Base-by-base conservation (phyloP, 345 rosid genomes). In the Pugionium cornutum region DNA sequence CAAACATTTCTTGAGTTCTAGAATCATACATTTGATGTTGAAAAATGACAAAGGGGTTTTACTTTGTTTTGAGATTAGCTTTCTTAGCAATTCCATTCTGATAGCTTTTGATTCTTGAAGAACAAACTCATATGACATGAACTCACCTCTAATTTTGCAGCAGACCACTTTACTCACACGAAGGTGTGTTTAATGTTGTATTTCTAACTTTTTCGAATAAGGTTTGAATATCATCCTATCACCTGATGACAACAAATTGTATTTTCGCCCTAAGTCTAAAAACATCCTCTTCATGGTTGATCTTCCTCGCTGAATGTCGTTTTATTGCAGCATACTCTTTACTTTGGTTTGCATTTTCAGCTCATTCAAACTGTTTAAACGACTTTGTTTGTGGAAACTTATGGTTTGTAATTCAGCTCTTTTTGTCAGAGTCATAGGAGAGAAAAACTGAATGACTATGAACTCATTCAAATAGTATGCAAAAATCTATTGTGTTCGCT, bases 371-470 rank as follows among this genome's bases (percentile, higher is more conserved):
- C 18, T 18, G 18, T 18, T 18, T 32, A 4, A 3, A 7, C 18
- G 4, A 10, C 25, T 53, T 48, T 6, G 27, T 44, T 36, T 42
- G 51, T 53, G 45, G 40, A 33, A 33, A 35, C 48, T 36, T 50
- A n/a, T 43, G 70, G 27, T 66, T 43, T 48, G 25, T 62, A 44
- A 10, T 45, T 28, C 9, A 4, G 49, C 50, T 18, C 62, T 40
- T 1, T n/a, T 52, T 58, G 45, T 1, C 92, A 94, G 97, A 83
- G 82, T 74, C 80, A 88, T 60, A 65, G 67, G 74, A 76, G 77
- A 65, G 84, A 89, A 74, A 75, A 80, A 35, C 79, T 92, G 66
- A 81, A 71, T 69, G 79, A 83, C 30, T 28, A 54, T 30, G 85
- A 89, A 64, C 58, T 86, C 52, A 10, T 49, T 48, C 80, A 83